Evolutionary conservation across 2,329 filamentous ascomycete genomes (phyloP).

Genomic region (Lachnellula cervina): DNA sequence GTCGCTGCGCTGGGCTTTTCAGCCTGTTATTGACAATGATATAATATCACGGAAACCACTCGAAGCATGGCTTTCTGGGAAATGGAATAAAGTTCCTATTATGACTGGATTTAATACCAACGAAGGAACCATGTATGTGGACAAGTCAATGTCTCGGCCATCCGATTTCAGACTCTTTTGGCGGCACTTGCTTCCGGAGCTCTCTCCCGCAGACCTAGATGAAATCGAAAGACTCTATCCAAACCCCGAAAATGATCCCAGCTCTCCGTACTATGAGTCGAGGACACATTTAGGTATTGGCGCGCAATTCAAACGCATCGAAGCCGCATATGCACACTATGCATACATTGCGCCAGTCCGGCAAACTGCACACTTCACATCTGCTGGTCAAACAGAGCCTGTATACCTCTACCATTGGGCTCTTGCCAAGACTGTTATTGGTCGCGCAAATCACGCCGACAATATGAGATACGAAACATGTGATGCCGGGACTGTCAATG

Average conservation of each 20-base stretch:
- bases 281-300: slow-evolving; percentile 35
- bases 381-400: slow-evolving; percentile 8
- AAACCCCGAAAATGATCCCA: slow-evolving; percentile 42
- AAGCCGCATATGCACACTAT: slow-evolving; percentile 57
- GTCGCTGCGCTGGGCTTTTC: slow-evolving; percentile 56
- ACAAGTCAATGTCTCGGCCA: slow-evolving; percentile 40
- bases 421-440: slow-evolving; percentile 32
- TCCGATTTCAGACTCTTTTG: slow-evolving; percentile 57
- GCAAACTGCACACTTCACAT: slow-evolving; percentile 47
- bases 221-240: slow-evolving; percentile 57
- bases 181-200: slow-evolving; percentile 51
- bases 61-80: slow-evolving; percentile 47
- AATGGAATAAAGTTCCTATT: slow-evolving; percentile 53
- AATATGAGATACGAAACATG: slow-evolving; percentile 43
- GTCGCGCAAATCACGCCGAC: slow-evolving; percentile 39
- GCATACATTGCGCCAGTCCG: slow-evolving; percentile 60
- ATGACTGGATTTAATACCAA: slow-evolving; percentile 65
- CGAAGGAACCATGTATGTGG: slow-evolving; percentile 60
- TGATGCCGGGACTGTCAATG: slow-evolving; percentile 24
- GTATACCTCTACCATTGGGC: slow-evolving; percentile 57
- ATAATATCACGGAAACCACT: slow-evolving; percentile 54
- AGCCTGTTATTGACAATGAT: slow-evolving; percentile 59
- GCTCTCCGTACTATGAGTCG: slow-evolving; percentile 37
- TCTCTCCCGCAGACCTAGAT: slow-evolving; percentile 47
- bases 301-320: slow-evolving; percentile 51